A percentile compares a stretch with the other conserved stretches of the same genome.
These are phyloP conservation scores for Cercophora sp. DNA, from an alignment of 495 filamentous ascomycete species.

Conservation along the genomic window DNA sequence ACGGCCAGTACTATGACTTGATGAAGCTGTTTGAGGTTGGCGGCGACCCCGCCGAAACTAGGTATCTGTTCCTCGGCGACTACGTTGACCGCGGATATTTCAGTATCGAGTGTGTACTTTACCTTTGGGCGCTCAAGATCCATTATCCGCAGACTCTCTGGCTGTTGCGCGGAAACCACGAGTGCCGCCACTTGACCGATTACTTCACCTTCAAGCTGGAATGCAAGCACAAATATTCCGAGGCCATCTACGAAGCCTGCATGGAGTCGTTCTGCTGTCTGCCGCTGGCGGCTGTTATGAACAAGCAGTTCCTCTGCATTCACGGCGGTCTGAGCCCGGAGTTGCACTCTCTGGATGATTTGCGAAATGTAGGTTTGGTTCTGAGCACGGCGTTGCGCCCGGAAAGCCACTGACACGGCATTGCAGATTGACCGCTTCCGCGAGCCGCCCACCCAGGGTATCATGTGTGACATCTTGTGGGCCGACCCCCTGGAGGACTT, in stretches of 20 bases:
- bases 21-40: conserved; percentile 99
- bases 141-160: conserved; percentile 98
- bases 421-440: conserved; percentile 91
- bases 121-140: conserved; percentile 97
- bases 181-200: conserved; percentile 96
- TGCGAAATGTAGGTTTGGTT: conserved; percentile 64
- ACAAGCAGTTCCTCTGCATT: conserved; percentile 99
- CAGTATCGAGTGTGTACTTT: conserved; percentile 97
- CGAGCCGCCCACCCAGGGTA: conserved; percentile 91
- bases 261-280: conserved; percentile 96
- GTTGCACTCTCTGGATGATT: conserved; percentile 89
- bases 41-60: conserved; percentile 90
- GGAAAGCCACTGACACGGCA: conserved; percentile 10
- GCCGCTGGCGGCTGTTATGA: conserved; percentile 96
- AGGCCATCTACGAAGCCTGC: conserved; percentile 93
- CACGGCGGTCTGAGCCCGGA: conserved; percentile 95
- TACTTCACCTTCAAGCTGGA: conserved; percentile 99
- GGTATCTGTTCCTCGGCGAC: conserved; percentile 95
- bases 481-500: conserved; percentile 99
- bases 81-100: conserved; percentile 98
- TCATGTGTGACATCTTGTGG: conserved; percentile 99
- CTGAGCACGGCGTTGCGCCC: no score
- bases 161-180: conserved; percentile 95
- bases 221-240: conserved; percentile 98
- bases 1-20: conserved; percentile 97